These are phyloP conservation scores for Hanseniaspora mollemarum DNA, from an alignment of 805 yeast genomes.

Conservation along the genomic window DNA sequence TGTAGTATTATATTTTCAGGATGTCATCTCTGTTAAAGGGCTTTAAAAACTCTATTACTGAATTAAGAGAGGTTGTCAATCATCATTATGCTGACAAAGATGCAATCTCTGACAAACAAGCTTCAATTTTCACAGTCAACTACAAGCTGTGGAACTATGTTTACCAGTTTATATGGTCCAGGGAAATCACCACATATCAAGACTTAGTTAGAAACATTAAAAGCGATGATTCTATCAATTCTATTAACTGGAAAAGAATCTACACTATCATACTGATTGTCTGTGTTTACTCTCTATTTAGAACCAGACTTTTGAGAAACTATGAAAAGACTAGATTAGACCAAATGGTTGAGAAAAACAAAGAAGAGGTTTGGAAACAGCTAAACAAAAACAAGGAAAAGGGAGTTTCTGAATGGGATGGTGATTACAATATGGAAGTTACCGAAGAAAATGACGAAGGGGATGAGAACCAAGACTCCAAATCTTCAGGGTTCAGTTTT, in stretches of 20 bases:
- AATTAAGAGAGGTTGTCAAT: slow-evolving; percentile 13
- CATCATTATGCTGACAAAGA: slow-evolving; percentile 11
- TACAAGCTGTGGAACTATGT: slow-evolving; percentile 12
- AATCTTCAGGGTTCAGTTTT: slow-evolving; percentile 55
- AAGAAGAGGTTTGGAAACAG: slow-evolving; percentile 9
- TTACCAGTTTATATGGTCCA: slow-evolving; percentile 7
- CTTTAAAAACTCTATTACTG: slow-evolving; percentile 3
- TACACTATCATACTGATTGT: slow-evolving; percentile 33
- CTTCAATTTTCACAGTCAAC: slow-evolving; percentile 12
- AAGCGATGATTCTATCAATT: slow-evolving; percentile 20
- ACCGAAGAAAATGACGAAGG: slow-evolving; percentile 31
- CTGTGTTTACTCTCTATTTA: slow-evolving; percentile 52
- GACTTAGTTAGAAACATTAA: neutral
- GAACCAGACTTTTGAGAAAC: slow-evolving; percentile 41
- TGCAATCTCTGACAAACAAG: neutral
- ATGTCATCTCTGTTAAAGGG: slow-evolving; percentile 5
- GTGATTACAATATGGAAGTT: slow-evolving; percentile 27
- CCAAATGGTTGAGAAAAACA: slow-evolving; percentile 27
- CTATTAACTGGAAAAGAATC: slow-evolving; percentile 17
- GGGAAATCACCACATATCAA: neutral
- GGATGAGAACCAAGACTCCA: slow-evolving; percentile 29
- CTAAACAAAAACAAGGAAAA: slow-evolving; percentile 10
- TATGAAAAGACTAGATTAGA: slow-evolving; percentile 41
- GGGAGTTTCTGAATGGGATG: slow-evolving; percentile 16
- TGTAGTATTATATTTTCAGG: too few species aligned